Evolutionary conservation across 2,329 filamentous ascomycete species (phyloP), one percentile per base, ranked within the genome.

Genomic region (Hypoxylon sp.): DNA sequence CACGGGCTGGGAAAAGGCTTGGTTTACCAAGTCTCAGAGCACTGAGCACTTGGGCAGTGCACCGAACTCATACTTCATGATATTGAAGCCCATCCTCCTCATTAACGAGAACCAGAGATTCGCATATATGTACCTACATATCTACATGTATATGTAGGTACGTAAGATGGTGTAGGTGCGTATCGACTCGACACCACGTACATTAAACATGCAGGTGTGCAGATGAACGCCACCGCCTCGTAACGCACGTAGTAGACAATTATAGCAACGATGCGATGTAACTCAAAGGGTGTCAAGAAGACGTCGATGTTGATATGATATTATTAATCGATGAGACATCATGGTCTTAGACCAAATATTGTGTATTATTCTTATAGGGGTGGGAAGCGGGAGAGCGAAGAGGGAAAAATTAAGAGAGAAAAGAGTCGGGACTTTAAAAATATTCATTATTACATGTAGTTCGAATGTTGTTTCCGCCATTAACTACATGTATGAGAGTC

Each of bases 251-350:
- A 63, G 52, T 63, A 46, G 42, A 67, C 66, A 71, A 58, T 69
- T 65, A 71, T 71, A 71, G 69, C 46, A 71, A 71, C 48, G 54
- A 66, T 70, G 69, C 67, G 55, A 71, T 71, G 69, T 64, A 70
- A 71, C 67, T 67, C 46, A 52, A 71, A 71, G 69, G 67, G 63
- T 69, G 66, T 63, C 53, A 64, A 64, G 52, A 64, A 46, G 44
- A 50, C 35, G 48, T 56, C 51, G 56, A 62, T 65, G 62, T 69
- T 69, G 59, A 62, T 63, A 52, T 62, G 60, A 62, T 62, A 62
- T 71, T 71, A 71, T 69, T 66, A 67, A 69, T 64, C 51, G 60
- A 69, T 66, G 65, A 71, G 68, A 71, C 29, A 31, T 63, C 44
- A 42, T 56, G 47, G 68, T 64, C 65, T 68, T 26, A 54, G 62